phyloP scores from a whole-genome alignment of 1,284 basidiomycete genomes.

The Ustilago crameri region DNA sequence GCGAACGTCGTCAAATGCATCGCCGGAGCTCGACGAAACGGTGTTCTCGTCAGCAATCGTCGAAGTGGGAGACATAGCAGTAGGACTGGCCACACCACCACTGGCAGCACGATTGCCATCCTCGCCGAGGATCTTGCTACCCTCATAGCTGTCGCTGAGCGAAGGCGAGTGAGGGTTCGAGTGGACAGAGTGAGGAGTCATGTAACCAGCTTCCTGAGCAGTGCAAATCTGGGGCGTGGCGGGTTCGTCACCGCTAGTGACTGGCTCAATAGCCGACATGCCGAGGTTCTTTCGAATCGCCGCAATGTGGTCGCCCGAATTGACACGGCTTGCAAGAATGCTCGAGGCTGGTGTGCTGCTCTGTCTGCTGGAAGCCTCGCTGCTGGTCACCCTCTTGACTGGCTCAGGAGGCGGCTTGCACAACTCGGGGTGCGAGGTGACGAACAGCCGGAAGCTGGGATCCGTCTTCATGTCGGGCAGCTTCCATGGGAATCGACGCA shows the following conservation, averaged over 20 bases:
- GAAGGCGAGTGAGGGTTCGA: conserved; percentile 52
- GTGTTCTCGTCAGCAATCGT: conserved; percentile 36
- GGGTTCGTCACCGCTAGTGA: conserved; percentile 24
- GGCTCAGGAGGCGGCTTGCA: conserved; percentile 68
- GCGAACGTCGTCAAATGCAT: conserved; percentile 38
- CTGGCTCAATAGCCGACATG: conserved; percentile 29
- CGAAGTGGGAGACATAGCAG: conserved; percentile 37
- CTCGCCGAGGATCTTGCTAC: conserved; percentile 22
- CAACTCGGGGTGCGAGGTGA: conserved; percentile 89
- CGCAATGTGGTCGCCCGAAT: conserved; percentile 38
- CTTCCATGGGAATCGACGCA: conserved; percentile 98
- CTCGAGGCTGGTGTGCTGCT: conserved; percentile 34
- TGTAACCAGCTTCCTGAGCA: conserved; percentile 62
- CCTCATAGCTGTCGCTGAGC: conserved; percentile 30
- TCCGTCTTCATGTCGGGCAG: conserved; percentile 95
- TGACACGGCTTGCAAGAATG: conserved; percentile 42
- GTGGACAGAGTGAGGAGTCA: conserved; percentile 53
- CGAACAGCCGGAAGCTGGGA: conserved; percentile 88
- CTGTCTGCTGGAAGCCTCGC: conserved; percentile 30
- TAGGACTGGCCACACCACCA: conserved; percentile 20
- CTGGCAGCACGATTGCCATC: conserved; percentile 16
- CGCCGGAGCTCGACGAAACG: conserved; percentile 16
- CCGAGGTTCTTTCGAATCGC: conserved; percentile 34
- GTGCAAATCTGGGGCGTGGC: conserved; percentile 50
- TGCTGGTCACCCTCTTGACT: conserved; percentile 7